These are phyloP conservation scores for Phytophthora quininea DNA, from an alignment of 352 stramenopile species.

Conservation along the genomic window DNA sequence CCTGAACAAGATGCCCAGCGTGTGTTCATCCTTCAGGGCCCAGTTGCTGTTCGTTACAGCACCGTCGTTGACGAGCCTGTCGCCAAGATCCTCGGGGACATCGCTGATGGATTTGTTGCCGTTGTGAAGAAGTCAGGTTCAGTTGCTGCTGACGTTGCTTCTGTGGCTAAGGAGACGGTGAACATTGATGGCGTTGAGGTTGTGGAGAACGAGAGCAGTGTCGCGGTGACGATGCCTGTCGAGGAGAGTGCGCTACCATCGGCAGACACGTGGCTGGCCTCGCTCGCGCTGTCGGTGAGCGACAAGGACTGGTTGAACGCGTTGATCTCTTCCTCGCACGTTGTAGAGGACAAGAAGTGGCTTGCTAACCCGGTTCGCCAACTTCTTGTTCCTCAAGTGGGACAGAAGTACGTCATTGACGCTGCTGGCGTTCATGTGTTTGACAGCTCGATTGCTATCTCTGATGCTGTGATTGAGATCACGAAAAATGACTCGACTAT, in stretches of 20 bases:
- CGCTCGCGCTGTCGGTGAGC: slow-evolving; percentile 37
- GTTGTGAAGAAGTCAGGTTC: slow-evolving; percentile 41
- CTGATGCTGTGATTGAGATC: slow-evolving; percentile 60
- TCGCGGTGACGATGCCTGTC: slow-evolving; percentile 37
- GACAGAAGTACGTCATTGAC: slow-evolving; percentile 52
- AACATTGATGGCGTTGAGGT: slow-evolving; percentile 36
- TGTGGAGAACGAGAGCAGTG: slow-evolving; percentile 22
- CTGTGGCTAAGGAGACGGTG: slow-evolving; percentile 12
- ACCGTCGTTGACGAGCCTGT: slow-evolving; percentile 79
- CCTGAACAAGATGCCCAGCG: slow-evolving; percentile 77
- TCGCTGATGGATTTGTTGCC: slow-evolving; percentile 60
- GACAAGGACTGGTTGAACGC: slow-evolving; percentile 60
- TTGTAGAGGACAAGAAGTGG: slow-evolving; percentile 66
- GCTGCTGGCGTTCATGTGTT: slow-evolving; percentile 41
- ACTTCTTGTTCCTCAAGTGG: slow-evolving; percentile 52
- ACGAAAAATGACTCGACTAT: slow-evolving; percentile 43
- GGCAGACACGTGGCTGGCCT: slow-evolving; percentile 47
- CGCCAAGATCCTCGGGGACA: slow-evolving; percentile 72
- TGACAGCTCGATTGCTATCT: slow-evolving; percentile 42
- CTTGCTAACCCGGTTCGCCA: slow-evolving; percentile 65
- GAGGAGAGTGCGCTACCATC: slow-evolving; percentile 33
- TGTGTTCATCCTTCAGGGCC: slow-evolving; percentile 86
- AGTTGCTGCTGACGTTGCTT: slow-evolving; percentile 1
- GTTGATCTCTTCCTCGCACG: slow-evolving; percentile 57
- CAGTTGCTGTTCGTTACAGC: slow-evolving; percentile 83